These are phyloP conservation scores for Capsicum pubescens DNA, from an alignment of 257 asterid species.

Conservation along the genomic window DNA sequence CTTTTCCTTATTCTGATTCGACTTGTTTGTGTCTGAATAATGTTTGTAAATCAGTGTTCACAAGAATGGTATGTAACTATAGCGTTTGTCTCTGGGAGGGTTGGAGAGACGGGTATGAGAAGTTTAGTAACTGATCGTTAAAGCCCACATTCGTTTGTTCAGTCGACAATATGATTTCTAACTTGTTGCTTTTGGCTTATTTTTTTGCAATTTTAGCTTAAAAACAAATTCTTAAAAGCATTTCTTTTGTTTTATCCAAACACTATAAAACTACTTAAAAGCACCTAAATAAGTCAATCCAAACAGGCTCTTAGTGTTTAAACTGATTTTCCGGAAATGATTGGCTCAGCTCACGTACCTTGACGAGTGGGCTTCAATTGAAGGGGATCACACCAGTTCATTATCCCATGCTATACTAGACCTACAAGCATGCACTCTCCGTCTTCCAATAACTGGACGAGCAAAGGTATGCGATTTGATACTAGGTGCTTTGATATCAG, in stretches of 20 bases:
- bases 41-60: conserved; percentile 2
- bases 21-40: conserved; percentile 14
- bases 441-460: conserved; percentile 78
- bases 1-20: background rate
- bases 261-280: too few relatives aligned
- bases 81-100: background rate
- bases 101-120: conserved; percentile 6
- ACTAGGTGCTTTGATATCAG: conserved; percentile 28
- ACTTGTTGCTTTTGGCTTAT: too few relatives aligned
- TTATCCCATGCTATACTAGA: conserved; percentile 62
- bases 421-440: conserved; percentile 70
- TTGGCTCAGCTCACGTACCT: conserved; percentile 62
- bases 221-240: too few relatives aligned
- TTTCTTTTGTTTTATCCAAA: too few relatives aligned
- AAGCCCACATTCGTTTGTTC: conserved; percentile 3
- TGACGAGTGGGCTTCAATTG: conserved; percentile 73
- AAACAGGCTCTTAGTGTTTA: background rate
- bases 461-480: conserved; percentile 62
- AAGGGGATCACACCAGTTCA: conserved; percentile 66
- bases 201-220: too few relatives aligned
- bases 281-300: too few relatives aligned
- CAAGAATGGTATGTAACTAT: background rate
- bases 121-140: background rate
- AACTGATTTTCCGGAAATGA: conserved; percentile 29
- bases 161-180: conserved; percentile 9